A percentile compares a stretch with the other conserved stretches of the same genome.
Evolutionary conservation across 305 asterid genomes (phyloP).

Genomic region (Fraxinus baroniana): DNA sequence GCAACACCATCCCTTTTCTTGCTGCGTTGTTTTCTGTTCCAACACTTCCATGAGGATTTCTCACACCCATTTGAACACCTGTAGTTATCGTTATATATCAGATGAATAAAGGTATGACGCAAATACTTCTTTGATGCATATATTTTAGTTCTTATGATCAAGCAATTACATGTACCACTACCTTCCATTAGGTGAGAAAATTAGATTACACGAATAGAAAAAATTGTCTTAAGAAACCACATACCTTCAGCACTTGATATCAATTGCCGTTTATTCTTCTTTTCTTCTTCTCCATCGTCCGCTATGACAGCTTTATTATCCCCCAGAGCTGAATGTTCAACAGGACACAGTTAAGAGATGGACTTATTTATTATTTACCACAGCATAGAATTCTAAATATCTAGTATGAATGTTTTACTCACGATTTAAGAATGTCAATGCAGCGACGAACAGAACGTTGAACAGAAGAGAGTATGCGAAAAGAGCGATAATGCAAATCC

Average conservation of each 20-base stretch:
- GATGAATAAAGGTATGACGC: neutral
- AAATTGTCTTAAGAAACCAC: conserved; percentile 3
- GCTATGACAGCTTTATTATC: conserved; percentile 49
- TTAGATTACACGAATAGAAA: neutral
- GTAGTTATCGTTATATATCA: conserved; percentile 13
- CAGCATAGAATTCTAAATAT: neutral
- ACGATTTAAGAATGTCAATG: conserved; percentile 72
- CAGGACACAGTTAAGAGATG: conserved; percentile 6
- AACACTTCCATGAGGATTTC: conserved; percentile 19
- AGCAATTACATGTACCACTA: neutral
- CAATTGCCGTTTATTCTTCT: conserved; percentile 21
- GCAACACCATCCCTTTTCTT: conserved; percentile 73
- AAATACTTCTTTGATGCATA: neutral
- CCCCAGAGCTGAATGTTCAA: conserved; percentile 51
- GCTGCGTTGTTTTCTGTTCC: conserved; percentile 25
- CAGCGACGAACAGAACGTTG: conserved; percentile 60
- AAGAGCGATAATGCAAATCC: conserved; percentile 68
- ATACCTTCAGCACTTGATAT: conserved; percentile 37
- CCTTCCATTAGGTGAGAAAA: neutral
- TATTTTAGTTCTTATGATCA: neutral
- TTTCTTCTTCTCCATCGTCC: conserved; percentile 35
- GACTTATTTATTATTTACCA: neutral
- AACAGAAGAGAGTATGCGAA: conserved; percentile 60
- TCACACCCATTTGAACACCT: conserved; percentile 47
- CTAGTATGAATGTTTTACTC: conserved; percentile 21